Evolutionary conservation across 495 filamentous ascomycete genomes (phyloP), one percentile per base, ranked within the genome.

Genomic region (Trypethelium eluteriae): DNA sequence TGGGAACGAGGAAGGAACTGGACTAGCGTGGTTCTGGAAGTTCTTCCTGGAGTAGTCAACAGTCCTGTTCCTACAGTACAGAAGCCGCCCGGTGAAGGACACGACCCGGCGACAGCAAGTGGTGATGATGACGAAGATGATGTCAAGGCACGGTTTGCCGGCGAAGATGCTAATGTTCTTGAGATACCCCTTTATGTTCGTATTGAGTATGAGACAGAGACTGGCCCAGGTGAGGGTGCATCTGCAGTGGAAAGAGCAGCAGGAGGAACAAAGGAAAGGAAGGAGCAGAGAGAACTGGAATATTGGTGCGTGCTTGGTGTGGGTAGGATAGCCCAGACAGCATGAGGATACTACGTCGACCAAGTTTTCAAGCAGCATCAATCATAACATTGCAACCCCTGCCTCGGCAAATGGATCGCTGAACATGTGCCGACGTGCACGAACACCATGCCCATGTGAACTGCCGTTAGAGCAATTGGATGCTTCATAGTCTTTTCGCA

Each of bases 1-100:
- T 98, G 91, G 91, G 91, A 97, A 67, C 84, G 87, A 67, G 93
- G 93, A 0, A 81, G 93, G n/a, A 98, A 97, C 74, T 96, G 92
- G 91, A 93, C 92, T 2, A 90, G 84, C 59, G 88, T 98, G 6
- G 89, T 97, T 6, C 79, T 98, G 16, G 94, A 98, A 75, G 88
- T 98, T 11, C 83, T 96, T 5, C 91, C 92, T 4, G 89, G 89
- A 0, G 76, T 75, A 34, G 25, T 67, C 44, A 64, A 62, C 14
- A 41, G 62, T 16, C 18, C 41, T 38, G 39, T 68, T 34, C 35
- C 61, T 11, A 70, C 67, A 63, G 56, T 67, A 18, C 49, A 57
- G 14, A 62, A 64, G 62, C 69, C 14, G 64, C 71, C 36, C 49
- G 66, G 53, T 7, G 36, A 36, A 59, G 32, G 18, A 3, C 5